A percentile compares a stretch with the other conserved stretches of the same genome.
Conservation (phyloP, 441 rosid genomes). For the Viola pubescens region DNA sequence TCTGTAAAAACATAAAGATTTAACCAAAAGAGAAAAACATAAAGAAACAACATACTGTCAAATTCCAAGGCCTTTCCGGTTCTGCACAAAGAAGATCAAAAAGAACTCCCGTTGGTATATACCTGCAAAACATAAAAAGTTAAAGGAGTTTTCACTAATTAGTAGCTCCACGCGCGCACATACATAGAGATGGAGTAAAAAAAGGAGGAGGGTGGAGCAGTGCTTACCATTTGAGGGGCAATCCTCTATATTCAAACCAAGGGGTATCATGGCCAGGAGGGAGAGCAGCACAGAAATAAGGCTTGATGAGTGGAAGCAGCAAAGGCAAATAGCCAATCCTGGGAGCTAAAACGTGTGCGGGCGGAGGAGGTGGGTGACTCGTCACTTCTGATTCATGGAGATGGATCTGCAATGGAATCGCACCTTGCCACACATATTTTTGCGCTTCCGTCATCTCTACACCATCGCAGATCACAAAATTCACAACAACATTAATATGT, state of each 20-base stretch:
- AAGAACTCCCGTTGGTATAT: slow-evolving; percentile 84
- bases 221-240: slow-evolving; percentile 80
- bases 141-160: neutral
- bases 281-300: slow-evolving; percentile 70
- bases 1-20: no score
- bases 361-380: slow-evolving; percentile 75
- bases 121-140: slow-evolving; percentile 37
- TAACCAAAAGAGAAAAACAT: neutral
- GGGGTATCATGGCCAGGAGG: slow-evolving; percentile 81
- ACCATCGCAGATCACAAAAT: no score
- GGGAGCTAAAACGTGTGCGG: slow-evolving; percentile 67
- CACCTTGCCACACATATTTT: slow-evolving; percentile 82
- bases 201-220: neutral
- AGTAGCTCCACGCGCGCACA: neutral
- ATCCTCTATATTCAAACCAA: slow-evolving; percentile 87
- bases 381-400: slow-evolving; percentile 87
- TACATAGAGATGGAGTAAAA: neutral
- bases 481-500: no score
- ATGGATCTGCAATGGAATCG: slow-evolving; percentile 76
- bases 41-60: slow-evolving; percentile 42
- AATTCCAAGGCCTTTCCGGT: slow-evolving; percentile 91
- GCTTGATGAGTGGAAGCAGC: slow-evolving; percentile 52
- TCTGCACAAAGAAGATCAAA: slow-evolving; percentile 81
- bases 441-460: slow-evolving; percentile 41
- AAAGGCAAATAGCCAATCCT: slow-evolving; percentile 78